Percentiles rank a stretch among this genome's conserved stretches.
Conservation (phyloP, 78 protist species). For the Speleostelium caveatum region DNA sequence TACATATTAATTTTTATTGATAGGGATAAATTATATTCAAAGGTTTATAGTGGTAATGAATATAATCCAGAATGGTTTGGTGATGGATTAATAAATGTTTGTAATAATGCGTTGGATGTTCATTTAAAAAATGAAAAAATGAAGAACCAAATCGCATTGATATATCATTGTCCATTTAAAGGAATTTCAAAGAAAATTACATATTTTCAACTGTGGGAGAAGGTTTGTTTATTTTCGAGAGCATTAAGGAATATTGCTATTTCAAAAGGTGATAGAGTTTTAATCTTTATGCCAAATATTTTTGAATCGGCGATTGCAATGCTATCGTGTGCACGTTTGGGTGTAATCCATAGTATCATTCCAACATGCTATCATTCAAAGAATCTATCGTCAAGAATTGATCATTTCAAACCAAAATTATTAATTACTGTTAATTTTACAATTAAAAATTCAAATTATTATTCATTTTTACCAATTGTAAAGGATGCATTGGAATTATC, state of each 20-base stretch:
- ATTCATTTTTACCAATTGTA: not conserved
- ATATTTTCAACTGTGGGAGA: conserved; percentile 2
- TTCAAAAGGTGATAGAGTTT: conserved; percentile 88
- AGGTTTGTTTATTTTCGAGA: conserved; percentile 86
- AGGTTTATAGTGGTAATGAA: not conserved
- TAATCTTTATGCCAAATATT: conserved; percentile 93
- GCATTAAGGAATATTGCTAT: conserved; percentile 86
- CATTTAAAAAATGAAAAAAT: not conserved
- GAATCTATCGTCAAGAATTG: not conserved
- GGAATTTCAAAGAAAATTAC: not conserved
- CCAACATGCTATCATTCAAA: not conserved
- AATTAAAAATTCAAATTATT: not conserved
- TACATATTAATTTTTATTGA: no score
- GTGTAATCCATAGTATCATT: conserved; percentile 84
- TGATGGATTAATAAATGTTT: not conserved
- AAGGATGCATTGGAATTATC: not conserved
- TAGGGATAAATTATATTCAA: not conserved
- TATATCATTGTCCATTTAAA: no score
- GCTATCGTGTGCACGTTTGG: conserved; percentile 96
- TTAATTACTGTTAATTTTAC: not conserved
- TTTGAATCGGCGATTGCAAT: conserved; percentile 83
- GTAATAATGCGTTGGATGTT: not conserved
- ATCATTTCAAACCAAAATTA: conserved; percentile 11
- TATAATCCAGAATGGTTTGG: not conserved
- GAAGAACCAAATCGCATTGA: no score